Conservation (phyloP, 148 eudicot species). For the Rhododendron kiyosumense region DNA sequence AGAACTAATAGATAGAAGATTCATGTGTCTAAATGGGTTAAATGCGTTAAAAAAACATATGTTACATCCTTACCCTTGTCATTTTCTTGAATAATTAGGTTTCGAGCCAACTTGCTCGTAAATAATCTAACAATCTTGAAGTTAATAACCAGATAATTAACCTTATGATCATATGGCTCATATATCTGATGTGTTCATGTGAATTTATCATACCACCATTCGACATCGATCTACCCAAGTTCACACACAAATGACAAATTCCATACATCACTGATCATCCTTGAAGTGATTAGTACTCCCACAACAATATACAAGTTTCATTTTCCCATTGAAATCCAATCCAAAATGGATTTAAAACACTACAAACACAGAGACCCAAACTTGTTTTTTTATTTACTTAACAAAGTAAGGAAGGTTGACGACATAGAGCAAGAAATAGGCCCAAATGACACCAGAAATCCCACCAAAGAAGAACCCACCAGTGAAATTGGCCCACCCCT, state of each 20-base stretch:
- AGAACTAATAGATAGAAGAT: neutral
- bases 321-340: slow-evolving; percentile 1
- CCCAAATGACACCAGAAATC: slow-evolving; percentile 90
- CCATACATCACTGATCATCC: slow-evolving; percentile 13
- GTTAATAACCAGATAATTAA: too few relatives aligned
- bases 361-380: neutral
- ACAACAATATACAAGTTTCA: slow-evolving; percentile 15
- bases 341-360: neutral
- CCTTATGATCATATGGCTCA: too few relatives aligned
- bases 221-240: neutral
- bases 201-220: neutral
- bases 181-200: neutral
- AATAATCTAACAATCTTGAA: too few relatives aligned
- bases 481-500: slow-evolving; percentile 98
- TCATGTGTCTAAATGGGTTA: neutral
- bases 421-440: slow-evolving; percentile 81
- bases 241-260: neutral
- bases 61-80: neutral
- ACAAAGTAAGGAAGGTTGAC: slow-evolving; percentile 91
- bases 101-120: too few relatives aligned
- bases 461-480: slow-evolving; percentile 99
- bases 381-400: slow-evolving; percentile 37
- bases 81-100: too few relatives aligned
- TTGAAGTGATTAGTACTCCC: slow-evolving; percentile 5
- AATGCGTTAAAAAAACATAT: neutral